phyloP scores from a whole-genome alignment of 148 eudicot species.

The Rhododendron ovatum region DNA sequence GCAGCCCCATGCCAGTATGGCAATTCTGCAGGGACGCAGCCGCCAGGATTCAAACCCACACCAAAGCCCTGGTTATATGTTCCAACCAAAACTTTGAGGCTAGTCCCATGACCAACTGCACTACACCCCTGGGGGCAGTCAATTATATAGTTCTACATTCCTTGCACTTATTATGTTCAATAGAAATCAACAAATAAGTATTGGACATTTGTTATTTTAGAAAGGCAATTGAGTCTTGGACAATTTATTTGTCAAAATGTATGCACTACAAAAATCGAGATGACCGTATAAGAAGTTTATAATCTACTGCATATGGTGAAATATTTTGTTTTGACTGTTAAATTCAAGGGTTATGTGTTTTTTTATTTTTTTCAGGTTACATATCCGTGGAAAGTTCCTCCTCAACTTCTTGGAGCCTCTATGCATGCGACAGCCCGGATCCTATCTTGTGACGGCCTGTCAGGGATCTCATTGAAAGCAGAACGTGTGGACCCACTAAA shows the following conservation, averaged over 20 bases:
- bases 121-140: too few species aligned
- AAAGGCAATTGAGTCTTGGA: background rate
- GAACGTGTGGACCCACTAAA: constrained; percentile 47
- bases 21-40: too few species aligned
- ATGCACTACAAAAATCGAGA: background rate
- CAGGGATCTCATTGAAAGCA: constrained; percentile 30
- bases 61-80: too few species aligned
- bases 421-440: constrained; percentile 53
- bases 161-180: background rate
- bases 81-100: too few species aligned
- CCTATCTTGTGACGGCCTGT: constrained; percentile 63
- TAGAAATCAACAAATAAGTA: background rate
- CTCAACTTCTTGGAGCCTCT: constrained; percentile 59
- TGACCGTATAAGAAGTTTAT: background rate
- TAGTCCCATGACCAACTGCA: too few species aligned
- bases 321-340: background rate
- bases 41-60: too few species aligned
- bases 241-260: background rate
- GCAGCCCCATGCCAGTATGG: too few species aligned
- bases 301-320: background rate
- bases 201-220: background rate
- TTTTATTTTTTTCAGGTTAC: constrained; percentile 35
- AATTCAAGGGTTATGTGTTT: constrained; percentile 4
- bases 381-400: constrained; percentile 53
- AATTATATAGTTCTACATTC: background rate